Evolutionary conservation across 2,329 filamentous ascomycete species (phyloP).

Genomic region (Phaeosphaeria sp.): DNA sequence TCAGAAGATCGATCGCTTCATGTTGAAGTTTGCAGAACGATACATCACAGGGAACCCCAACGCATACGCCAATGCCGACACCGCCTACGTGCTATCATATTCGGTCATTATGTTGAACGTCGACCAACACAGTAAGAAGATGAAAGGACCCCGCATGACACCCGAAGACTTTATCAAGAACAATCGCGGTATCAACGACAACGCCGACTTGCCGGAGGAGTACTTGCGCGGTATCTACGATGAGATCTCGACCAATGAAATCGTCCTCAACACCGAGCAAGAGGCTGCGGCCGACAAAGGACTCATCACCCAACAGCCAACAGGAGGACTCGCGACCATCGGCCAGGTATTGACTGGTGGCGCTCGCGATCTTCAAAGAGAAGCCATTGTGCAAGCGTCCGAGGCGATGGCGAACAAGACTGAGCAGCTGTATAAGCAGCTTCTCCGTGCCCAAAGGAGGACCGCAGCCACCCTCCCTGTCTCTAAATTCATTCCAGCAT

Average conservation of each 20-base stretch:
- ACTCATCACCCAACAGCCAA: conserved; percentile 61
- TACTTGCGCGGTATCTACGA: conserved; percentile 91
- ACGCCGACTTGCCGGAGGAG: conserved; percentile 88
- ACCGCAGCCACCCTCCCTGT: conserved; percentile 73
- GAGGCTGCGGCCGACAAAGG: conserved; percentile 86
- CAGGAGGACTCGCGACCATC: conserved; percentile 76
- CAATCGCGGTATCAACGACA: conserved; percentile 97
- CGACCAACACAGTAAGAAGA: conserved; percentile 89
- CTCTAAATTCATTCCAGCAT: conserved; percentile 85
- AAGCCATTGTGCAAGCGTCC: conserved; percentile 93
- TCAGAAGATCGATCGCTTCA: conserved; percentile 99
- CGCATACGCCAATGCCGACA: conserved; percentile 97
- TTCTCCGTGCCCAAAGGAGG: conserved; percentile 87
- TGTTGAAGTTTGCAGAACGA: conserved; percentile 97
- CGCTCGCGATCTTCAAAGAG: conserved; percentile 87
- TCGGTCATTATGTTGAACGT: conserved; percentile 97
- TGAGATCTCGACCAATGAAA: conserved; percentile 89
- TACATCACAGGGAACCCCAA: conserved; percentile 96
- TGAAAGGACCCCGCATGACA: conserved; percentile 84
- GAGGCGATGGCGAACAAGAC: conserved; percentile 88
- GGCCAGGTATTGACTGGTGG: conserved; percentile 92
- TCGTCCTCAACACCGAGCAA: conserved; percentile 90
- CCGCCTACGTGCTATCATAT: conserved; percentile 93
- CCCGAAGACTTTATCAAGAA: conserved; percentile 99
- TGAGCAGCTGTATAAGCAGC: conserved; percentile 88